These are phyloP conservation scores for Hyphodiscus hymeniophilus DNA, from an alignment of 495 filamentous ascomycete species.

Conservation along the genomic window DNA sequence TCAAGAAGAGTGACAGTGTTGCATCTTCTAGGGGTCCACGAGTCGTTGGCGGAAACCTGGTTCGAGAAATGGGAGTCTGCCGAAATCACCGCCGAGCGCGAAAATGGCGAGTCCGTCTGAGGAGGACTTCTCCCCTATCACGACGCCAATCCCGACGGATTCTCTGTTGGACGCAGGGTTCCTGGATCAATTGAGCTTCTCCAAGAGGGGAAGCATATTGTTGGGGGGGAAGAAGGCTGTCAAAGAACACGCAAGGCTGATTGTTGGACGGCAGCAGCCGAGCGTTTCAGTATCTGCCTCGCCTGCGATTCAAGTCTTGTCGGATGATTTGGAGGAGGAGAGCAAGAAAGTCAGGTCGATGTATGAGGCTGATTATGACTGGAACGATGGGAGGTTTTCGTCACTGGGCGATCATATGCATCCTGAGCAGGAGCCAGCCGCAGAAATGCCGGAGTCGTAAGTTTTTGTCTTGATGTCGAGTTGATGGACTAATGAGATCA, in stretches of 20 bases:
- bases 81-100: not conserved
- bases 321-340: conserved; percentile 75
- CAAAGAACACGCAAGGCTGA: conserved; percentile 16
- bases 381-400: conserved; percentile 43
- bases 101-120: not conserved
- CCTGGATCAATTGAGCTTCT: conserved; percentile 42
- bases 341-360: conserved; percentile 85
- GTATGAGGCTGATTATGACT: conserved; percentile 66
- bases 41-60: conserved; percentile 7
- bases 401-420: conserved; percentile 1
- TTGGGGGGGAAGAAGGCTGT: conserved; percentile 42
- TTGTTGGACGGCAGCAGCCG: conserved; percentile 26
- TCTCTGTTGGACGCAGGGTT: conserved; percentile 43
- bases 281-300: conserved; percentile 23
- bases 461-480: not conserved
- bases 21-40: not conserved
- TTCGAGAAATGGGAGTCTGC: conserved; percentile 10
- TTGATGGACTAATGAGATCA: not conserved
- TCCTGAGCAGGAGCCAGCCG: conserved; percentile 3
- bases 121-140: conserved; percentile 35
- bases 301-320: conserved; percentile 38
- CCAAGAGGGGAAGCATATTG: conserved; percentile 57
- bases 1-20: not conserved
- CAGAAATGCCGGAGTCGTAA: conserved; percentile 4
- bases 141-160: conserved; percentile 43